These are phyloP conservation scores for Ceratobasidium sp. DNA, from an alignment of 1,284 basidiomycete species.

Conservation along the genomic window DNA sequence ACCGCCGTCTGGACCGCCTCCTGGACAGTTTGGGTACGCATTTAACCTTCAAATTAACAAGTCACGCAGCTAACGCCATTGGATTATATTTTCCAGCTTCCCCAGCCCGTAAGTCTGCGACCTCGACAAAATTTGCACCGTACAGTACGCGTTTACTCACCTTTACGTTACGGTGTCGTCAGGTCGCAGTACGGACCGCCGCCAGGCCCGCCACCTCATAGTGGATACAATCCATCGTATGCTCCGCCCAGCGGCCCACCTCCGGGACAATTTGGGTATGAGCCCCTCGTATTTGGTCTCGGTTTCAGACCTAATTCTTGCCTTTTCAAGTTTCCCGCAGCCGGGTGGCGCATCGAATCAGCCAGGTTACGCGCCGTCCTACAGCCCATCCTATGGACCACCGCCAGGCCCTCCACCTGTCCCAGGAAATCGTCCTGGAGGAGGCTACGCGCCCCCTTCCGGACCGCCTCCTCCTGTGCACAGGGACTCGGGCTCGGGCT, in stretches of 20 bases:
- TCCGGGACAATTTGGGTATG: constrained; percentile 28
- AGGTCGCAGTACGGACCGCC: constrained; percentile 28
- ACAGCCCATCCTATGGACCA: constrained; percentile 16
- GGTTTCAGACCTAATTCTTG: background rate
- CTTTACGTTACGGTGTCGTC: constrained; percentile 21
- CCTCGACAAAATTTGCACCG: background rate
- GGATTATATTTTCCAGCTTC: constrained; percentile 6
- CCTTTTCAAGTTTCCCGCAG: constrained; percentile 16
- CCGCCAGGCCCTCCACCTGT: constrained; percentile 29
- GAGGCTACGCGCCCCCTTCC: background rate
- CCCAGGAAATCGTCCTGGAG: constrained; percentile 19
- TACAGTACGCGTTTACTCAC: background rate
- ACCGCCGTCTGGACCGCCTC: constrained; percentile 34
- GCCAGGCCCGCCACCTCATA: constrained; percentile 7
- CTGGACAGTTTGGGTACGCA: constrained; percentile 33
- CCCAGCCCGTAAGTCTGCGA: constrained; percentile 12
- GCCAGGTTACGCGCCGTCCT: constrained; percentile 17
- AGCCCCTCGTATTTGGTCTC: background rate
- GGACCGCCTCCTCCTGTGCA: constrained; percentile 19
- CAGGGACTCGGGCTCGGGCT: constrained; percentile 16
- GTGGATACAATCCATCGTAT: constrained; percentile 25
- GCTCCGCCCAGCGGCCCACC: constrained; percentile 13
- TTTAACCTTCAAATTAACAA: background rate
- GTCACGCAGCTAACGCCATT: constrained; percentile 15
- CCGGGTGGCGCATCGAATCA: constrained; percentile 5